phyloP scores from a whole-genome alignment of 2,329 filamentous ascomycete genomes.

The Calonectria ilicicola region DNA sequence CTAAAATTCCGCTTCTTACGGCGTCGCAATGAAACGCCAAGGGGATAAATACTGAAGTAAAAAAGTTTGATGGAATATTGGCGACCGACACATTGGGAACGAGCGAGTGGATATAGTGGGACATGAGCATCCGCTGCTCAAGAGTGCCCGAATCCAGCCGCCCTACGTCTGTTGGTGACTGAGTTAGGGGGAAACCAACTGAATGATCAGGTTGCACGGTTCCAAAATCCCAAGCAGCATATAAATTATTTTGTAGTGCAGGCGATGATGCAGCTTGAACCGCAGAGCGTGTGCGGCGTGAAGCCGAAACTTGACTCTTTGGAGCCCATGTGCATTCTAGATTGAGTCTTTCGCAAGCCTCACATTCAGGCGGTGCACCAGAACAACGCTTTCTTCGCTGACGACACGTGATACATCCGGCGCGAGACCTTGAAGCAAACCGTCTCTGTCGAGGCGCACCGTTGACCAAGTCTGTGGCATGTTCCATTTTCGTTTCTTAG shows the following conservation, averaged over 20 bases:
- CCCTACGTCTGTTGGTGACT: neutral
- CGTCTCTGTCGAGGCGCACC: constrained; percentile 39
- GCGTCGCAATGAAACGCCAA: constrained; percentile 22
- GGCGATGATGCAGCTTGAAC: neutral
- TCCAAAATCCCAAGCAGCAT: neutral
- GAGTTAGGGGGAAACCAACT: neutral
- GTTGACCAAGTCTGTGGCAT: neutral
- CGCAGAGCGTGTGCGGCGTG: neutral
- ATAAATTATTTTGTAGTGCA: neutral
- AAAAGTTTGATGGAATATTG: neutral
- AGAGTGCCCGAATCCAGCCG: neutral
- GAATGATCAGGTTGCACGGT: neutral
- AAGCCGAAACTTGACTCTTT: neutral
- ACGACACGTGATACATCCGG: constrained; percentile 26
- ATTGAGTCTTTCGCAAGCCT: constrained; percentile 13
- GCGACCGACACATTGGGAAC: constrained; percentile 8
- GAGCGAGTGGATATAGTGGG: constrained; percentile 19
- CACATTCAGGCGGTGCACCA: neutral
- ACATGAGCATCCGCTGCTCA: constrained; percentile 12
- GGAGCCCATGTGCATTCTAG: constrained; percentile 11
- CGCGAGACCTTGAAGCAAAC: constrained; percentile 7
- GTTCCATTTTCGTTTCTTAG: neutral
- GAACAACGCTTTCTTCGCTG: constrained; percentile 23
- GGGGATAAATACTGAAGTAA: constrained; percentile 18
- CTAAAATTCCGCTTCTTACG: constrained; percentile 3